Conservation (phyloP, 176 grass and related monocot species). For the Oropetium thomaeum region DNA sequence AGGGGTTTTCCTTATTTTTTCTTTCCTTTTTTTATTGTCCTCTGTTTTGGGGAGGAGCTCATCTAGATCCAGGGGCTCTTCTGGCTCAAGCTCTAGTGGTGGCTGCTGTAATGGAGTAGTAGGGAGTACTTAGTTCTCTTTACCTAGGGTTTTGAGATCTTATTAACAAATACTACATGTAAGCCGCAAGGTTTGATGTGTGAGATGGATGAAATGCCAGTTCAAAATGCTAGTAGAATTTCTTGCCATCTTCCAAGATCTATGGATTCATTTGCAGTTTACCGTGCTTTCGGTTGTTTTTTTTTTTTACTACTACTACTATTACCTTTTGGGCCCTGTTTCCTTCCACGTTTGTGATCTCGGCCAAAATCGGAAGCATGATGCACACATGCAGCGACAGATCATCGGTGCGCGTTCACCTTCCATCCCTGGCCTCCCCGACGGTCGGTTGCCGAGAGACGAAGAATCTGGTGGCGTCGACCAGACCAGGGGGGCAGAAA, state of each 20-base stretch:
- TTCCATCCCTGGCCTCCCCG: neutral
- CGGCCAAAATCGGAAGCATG: neutral
- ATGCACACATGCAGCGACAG: neutral
- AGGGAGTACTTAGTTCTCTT: neutral
- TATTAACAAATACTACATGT: conserved; percentile 29
- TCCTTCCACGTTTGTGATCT: neutral
- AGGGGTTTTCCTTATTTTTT: neutral
- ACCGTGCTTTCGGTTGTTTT: too few species aligned
- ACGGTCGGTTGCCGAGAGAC: neutral
- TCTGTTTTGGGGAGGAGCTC: neutral
- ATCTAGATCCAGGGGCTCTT: conserved; percentile 35
- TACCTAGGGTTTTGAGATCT: conserved; percentile 23
- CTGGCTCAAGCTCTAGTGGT: conserved; percentile 8
- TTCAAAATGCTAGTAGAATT: neutral
- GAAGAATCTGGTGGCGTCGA: neutral
- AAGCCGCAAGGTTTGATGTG: conserved; percentile 35
- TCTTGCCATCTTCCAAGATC: neutral
- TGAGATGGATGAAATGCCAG: neutral
- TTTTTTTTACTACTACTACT: too few species aligned
- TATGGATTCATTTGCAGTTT: neutral
- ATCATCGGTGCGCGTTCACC: neutral
- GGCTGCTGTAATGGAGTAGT: conserved; percentile 15
- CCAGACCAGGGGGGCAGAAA: too few species aligned
- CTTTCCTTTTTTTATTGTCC: neutral
- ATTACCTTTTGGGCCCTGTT: too few species aligned